Percentiles rank a stretch among this genome's conserved stretches.
phyloP scores from a whole-genome alignment of 2,329 filamentous ascomycete species.

The Paecilomyces variotii region DNA sequence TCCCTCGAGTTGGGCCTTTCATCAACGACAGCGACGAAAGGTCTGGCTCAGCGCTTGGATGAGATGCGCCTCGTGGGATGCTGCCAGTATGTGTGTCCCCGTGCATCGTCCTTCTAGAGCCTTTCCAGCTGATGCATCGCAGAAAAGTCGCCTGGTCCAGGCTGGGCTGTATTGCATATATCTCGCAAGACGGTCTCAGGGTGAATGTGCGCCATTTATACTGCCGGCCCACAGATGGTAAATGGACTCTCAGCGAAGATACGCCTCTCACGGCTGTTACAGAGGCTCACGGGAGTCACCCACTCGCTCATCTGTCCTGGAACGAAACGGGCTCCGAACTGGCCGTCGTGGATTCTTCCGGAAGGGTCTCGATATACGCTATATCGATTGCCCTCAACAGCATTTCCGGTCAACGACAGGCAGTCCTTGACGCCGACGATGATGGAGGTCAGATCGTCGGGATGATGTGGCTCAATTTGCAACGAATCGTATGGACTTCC shows the following conservation, averaged over 20 bases:
- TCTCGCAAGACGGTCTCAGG: constrained; percentile 61
- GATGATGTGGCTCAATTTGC: constrained; percentile 70
- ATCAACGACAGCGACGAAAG: constrained; percentile 50
- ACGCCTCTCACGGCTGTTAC: constrained; percentile 55
- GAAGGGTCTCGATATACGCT: constrained; percentile 66
- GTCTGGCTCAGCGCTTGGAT: constrained; percentile 65
- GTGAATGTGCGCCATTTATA: constrained; percentile 67
- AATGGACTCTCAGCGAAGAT: constrained; percentile 70
- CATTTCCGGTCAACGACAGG: constrained; percentile 54
- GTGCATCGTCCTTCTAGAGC: neutral
- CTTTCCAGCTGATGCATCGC: constrained; percentile 4
- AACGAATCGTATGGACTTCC: constrained; percentile 38
- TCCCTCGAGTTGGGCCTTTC: constrained; percentile 52
- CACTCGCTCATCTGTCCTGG: constrained; percentile 76
- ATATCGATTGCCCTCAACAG: constrained; percentile 67
- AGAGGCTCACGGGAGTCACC: constrained; percentile 54
- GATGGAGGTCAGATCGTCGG: constrained; percentile 74
- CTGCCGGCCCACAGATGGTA: constrained; percentile 59
- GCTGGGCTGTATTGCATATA: constrained; percentile 73
- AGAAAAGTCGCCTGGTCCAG: constrained; percentile 85
- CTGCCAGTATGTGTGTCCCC: constrained; percentile 59
- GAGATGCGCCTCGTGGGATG: constrained; percentile 69
- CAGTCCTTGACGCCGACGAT: constrained; percentile 60
- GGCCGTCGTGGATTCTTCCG: constrained; percentile 71
- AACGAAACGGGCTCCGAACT: constrained; percentile 69